These are phyloP conservation scores for Albophoma yamanashiensis DNA, from an alignment of 2,329 filamentous ascomycete genomes.

Conservation along the genomic window DNA sequence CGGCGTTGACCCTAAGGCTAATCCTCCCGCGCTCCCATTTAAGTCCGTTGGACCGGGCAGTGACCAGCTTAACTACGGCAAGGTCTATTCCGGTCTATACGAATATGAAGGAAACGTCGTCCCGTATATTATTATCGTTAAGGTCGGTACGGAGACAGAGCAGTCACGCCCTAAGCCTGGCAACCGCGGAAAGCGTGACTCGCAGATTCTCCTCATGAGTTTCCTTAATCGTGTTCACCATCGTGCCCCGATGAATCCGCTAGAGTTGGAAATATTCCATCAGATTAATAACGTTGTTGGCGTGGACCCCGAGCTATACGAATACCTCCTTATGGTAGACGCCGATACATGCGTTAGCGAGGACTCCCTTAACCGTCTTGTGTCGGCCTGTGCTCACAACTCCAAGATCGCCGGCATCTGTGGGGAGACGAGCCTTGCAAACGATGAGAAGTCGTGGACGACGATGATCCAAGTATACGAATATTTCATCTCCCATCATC, in stretches of 20 bases:
- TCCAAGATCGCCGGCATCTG: conserved; percentile 96
- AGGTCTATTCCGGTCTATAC: conserved; percentile 96
- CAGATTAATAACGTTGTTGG: conserved; percentile 99
- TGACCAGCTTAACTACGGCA: conserved; percentile 95
- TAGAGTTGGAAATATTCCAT: conserved; percentile 97
- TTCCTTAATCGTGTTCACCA: conserved; percentile 98
- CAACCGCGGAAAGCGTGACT: conserved; percentile 97
- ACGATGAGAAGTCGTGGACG: conserved; percentile 93
- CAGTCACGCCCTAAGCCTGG: conserved; percentile 85
- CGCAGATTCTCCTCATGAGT: conserved; percentile 89
- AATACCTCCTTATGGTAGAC: conserved; percentile 95
- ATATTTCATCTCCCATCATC: conserved; percentile 97
- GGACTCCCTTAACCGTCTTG: conserved; percentile 84
- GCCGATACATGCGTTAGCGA: conserved; percentile 91
- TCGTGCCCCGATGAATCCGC: conserved; percentile 83
- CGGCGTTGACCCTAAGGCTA: conserved; percentile 91
- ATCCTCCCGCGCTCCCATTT: conserved; percentile 88
- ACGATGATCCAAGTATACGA: conserved; percentile 99
- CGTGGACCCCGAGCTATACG: conserved; percentile 93
- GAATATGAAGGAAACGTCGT: conserved; percentile 97
- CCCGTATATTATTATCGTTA: conserved; percentile 90
- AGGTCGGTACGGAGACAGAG: conserved; percentile 95
- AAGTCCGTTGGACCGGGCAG: conserved; percentile 81
- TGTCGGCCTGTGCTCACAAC: conserved; percentile 86
- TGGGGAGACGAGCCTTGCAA: conserved; percentile 91